Percentiles rank a stretch among this genome's conserved stretches.
Conservation (phyloP, 148 eudicot genomes). For the Heliamphora exappendiculata region DNA sequence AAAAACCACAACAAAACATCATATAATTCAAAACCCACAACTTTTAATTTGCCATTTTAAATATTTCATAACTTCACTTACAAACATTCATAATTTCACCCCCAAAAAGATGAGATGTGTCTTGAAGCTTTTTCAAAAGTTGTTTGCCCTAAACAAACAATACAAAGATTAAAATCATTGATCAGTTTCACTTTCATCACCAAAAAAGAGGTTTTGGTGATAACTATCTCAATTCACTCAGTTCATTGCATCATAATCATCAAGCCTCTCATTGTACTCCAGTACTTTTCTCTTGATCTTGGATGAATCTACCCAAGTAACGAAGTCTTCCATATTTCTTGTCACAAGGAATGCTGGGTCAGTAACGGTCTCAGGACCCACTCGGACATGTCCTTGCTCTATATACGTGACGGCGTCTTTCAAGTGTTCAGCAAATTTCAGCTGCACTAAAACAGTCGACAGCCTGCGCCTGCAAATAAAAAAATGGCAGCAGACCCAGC, state of each 20-base stretch:
- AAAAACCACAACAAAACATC: no score
- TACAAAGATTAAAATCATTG: background rate
- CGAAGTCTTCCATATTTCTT: conserved; percentile 87
- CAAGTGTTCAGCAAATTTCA: conserved; percentile 73
- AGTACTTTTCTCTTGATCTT: conserved; percentile 75
- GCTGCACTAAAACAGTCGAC: conserved; percentile 46
- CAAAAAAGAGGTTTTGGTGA: background rate
- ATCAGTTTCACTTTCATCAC: background rate
- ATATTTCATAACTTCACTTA: no score
- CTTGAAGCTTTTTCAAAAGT: no score
- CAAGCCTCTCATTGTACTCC: conserved; percentile 70
- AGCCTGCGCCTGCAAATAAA: conserved; percentile 60
- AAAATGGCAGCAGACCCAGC: background rate
- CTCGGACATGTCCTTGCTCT: conserved; percentile 92
- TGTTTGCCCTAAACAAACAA: no score
- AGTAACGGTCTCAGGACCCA: conserved; percentile 86
- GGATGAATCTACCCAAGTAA: conserved; percentile 92
- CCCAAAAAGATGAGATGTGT: no score
- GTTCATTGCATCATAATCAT: conserved; percentile 76
- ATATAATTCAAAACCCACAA: no score
- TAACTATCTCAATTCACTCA: conserved; percentile 12
- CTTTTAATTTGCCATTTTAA: no score
- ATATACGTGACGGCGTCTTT: conserved; percentile 86
- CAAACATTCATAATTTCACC: no score
- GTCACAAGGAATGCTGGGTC: conserved; percentile 97